Evolutionary conservation across 1,139 yeast species (phyloP), one percentile per base, ranked within the genome.

Genomic region (Sugiyamaella sp.): DNA sequence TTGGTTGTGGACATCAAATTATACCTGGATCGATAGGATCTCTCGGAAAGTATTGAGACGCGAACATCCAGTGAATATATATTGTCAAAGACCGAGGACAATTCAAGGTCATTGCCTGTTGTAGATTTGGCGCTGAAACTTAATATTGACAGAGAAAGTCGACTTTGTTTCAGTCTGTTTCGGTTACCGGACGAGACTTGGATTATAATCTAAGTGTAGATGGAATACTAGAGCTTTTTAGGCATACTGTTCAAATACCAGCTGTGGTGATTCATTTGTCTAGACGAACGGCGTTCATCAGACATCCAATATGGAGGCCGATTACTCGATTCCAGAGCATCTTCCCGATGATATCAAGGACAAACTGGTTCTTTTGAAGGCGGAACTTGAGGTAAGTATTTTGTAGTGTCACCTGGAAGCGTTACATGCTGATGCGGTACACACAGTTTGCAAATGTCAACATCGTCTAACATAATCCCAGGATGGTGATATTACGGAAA

Each of bases 401-500:
- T 1, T 10, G 22, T 27, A 2, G 19, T 40, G 14, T 12, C 14
- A 40, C 3, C 10, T 10, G 3, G 21, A 38, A 22, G 4, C 21
- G 14, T 20, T 38, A 39, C 14, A 17, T 4, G 12, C 17, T 2
- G 21, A 19, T 17, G 3, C 16, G 24, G n/a, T 12, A 35, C 8
- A 35, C 33, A 21, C 27, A n/a, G 25, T 2, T 16, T 42, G 10
- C 10, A 22, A 21, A 1, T 6, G 14, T 16, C 16, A 9, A 35
- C 38, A 33, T n/a, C 27, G 29, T 25, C 37, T 42, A 42, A 43
- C 47, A 12, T 35, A n/a, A 25, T 27, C 14, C 22, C 49, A 79
- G 60, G 88, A 85, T 44, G 90, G 88, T 1, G 84, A 82, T 55
- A 72, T 85, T 54, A 85, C 90, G 0, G 82, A 78, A 50, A 85